Evolutionary conservation across 352 stramenopile genomes (phyloP).

Genomic region (Phytophthora parvispora): DNA sequence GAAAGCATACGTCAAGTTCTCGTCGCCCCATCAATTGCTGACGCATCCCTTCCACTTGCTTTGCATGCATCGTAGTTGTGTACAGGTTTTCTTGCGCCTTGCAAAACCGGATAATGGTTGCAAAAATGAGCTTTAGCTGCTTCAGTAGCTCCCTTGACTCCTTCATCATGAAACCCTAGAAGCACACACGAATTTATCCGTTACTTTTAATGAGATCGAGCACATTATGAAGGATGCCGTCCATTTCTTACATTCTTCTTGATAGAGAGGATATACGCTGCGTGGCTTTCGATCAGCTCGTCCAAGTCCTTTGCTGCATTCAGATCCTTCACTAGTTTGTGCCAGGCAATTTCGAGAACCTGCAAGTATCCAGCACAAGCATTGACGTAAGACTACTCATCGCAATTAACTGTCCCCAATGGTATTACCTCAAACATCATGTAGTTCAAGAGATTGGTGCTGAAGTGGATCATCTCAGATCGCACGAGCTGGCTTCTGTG

Average conservation of each 20-base stretch:
- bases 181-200: constrained; percentile 3
- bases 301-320: constrained; percentile 95
- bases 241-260: constrained; percentile 78
- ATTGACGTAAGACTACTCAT: not conserved
- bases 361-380: constrained; percentile 15
- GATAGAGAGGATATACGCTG: constrained; percentile 95
- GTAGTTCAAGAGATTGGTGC: constrained; percentile 98
- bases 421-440: constrained; percentile 97
- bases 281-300: constrained; percentile 96
- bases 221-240: not conserved
- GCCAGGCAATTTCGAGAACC: constrained; percentile 96
- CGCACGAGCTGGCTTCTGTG: constrained; percentile 96
- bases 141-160: constrained; percentile 76
- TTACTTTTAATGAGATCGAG: not conserved
- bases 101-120: constrained; percentile 86
- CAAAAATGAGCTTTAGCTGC: constrained; percentile 87
- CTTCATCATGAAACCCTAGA: constrained; percentile 87
- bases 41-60: constrained; percentile 65
- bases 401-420: not conserved
- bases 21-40: constrained; percentile 57
- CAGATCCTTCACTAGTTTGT: constrained; percentile 92
- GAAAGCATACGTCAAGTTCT: constrained; percentile 52
- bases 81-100: constrained; percentile 88
- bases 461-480: constrained; percentile 99
- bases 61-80: constrained; percentile 78